Evolutionary conservation across 352 stramenopile species (phyloP), one percentile per base, ranked within the genome.

Genomic region (Aphanomyces cochlioides): DNA sequence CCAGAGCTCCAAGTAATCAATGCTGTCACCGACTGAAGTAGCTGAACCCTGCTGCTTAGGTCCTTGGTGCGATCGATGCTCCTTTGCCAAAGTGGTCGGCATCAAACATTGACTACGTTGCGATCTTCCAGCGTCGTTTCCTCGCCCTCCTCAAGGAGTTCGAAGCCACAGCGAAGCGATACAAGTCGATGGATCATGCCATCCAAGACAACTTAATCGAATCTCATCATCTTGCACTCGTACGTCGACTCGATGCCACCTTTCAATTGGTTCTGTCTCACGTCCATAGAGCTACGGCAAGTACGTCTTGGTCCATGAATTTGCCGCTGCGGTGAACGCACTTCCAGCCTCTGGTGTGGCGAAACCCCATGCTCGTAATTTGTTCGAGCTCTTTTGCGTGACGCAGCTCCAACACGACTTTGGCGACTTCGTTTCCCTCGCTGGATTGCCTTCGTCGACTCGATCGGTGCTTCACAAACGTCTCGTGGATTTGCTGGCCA

Each of bases 361-460:
- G 13, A 38, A 61, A 10, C 10, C 63, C 6, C 57, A 60, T 40
- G 7, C 47, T 3, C 13, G 6, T 17, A 19, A 58, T 28, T 13
- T 69, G 4, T 69, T 69, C 43, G 28, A 37, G 15, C 63, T 69
- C 17, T 69, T 69, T 69, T 69, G 63, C 50, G 50, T 69, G 19
- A 57, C 63, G 5, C 63, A 69, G 43, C 8, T 69, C 15, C 63
- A 57, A 8, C 43, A 69, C 1, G 63, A 69, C 63, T 39, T 69
- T 43, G 47, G 41, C 50, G 63, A 69, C 37, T 69, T 69, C 41
- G 40, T 69, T 15, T 36, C 13, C 6, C 45, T 47, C 41, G 63
- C 21, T 13, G 3, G 43, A 7, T 36, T 69, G 36, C 50, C 63
- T 0, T 13, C 47, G 3, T 43, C 41, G 28, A 17, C 45, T 1